Base-by-base conservation (phyloP, 2,329 filamentous ascomycete species). In the Niveomyces coronatus region DNA sequence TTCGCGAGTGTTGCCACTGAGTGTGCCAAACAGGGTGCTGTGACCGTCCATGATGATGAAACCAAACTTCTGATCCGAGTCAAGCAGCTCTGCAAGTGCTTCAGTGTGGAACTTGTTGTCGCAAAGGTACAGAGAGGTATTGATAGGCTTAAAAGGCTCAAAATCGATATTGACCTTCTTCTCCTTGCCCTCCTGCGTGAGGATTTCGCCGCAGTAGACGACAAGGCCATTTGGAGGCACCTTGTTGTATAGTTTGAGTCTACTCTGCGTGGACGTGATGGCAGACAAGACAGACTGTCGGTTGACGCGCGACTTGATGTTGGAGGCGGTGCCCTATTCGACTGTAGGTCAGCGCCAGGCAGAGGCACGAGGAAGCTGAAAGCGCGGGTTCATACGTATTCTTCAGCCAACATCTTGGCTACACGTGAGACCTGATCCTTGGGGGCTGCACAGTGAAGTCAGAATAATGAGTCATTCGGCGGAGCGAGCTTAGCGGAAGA, bases 11-110 rank as follows among this genome's bases (percentile, higher is more conserved):
- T 98, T 98, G 51, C 91, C 93, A 55, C 87, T 94, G 29, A 98
- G 73, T 1, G 91, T 98, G 53, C 91, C 91, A 52, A 98, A 98
- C 20, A 98, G 79, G 30, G 91, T 85, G 53, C 91, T 93, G 65
- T 98, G 98, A 68, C 91, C 91, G 60, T 98, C 91, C 91, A 98
- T 98, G 68, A 98, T 82, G 63, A 98, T 98, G 69, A 98, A 98
- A 39, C 91, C 91, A 53, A 98, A 98, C 66, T 94, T 95, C 67
- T 96, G 91, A 61, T 98, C 91, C 14, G 89, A 95, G 67, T 98
- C 91, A 49, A 98, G 81, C 55, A 98, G 76, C 69, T 98, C 91
- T 49, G 88, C 91, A 49, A 98, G 70, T 14, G 91, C 89, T 65
- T 98, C 91, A 41, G 91, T 98, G 61, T 98, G 91, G 66, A 98